Percentiles rank a stretch among this genome's conserved stretches.
Evolutionary conservation across 2,329 filamentous ascomycete genomes (phyloP).

Genomic region (Pezicula rhizophila): DNA sequence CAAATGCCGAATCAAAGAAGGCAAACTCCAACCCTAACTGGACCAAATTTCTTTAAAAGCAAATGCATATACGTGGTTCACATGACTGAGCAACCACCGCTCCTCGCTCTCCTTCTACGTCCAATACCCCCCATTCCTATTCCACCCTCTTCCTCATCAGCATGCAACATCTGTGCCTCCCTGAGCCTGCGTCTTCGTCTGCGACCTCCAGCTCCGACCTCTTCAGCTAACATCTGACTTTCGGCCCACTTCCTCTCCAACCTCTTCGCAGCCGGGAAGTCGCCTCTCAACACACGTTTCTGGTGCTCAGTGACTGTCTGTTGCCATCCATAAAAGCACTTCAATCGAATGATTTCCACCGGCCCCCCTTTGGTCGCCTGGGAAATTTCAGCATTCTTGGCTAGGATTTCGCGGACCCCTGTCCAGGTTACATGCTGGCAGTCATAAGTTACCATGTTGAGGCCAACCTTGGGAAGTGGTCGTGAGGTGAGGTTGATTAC

Average conservation of each 20-base stretch:
- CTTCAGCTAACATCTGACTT: constrained; percentile 88
- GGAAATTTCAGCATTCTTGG: constrained; percentile 71
- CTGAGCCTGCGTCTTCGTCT: constrained; percentile 70
- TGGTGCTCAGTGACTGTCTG: constrained; percentile 92
- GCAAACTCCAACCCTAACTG: no score
- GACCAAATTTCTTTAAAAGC: no score
- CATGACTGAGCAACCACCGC: constrained; percentile 60
- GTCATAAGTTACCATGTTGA: constrained; percentile 81
- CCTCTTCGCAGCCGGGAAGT: constrained; percentile 67
- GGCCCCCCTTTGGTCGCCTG: constrained; percentile 51
- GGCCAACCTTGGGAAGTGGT: constrained; percentile 37
- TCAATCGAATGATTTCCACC: constrained; percentile 74
- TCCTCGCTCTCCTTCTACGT: constrained; percentile 56
- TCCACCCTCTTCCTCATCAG: constrained; percentile 70
- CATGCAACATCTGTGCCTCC: constrained; percentile 74
- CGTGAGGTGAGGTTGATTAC: no score
- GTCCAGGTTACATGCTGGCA: constrained; percentile 91
- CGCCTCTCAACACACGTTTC: constrained; percentile 73
- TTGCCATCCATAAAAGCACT: constrained; percentile 94
- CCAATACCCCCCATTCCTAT: constrained; percentile 33
- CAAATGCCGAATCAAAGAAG: no score
- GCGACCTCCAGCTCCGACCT: constrained; percentile 63
- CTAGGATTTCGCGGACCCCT: constrained; percentile 79
- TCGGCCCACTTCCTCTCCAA: constrained; percentile 89
- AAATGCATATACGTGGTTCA: constrained; percentile 31